Conservation (phyloP, 345 rosid species). For the Aquilaria yunnanensis region DNA sequence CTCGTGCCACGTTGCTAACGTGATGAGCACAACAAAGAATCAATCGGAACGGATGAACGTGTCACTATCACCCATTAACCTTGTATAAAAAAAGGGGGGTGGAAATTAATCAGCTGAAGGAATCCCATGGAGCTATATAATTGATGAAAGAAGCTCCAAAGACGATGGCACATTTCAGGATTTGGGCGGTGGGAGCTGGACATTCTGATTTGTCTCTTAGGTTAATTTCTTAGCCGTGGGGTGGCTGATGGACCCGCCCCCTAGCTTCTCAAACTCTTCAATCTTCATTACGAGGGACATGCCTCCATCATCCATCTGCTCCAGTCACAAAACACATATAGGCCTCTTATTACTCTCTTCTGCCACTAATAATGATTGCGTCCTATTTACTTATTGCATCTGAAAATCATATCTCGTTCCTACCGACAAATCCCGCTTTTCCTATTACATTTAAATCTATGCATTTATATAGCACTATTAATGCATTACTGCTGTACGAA, state of each 20-base stretch:
- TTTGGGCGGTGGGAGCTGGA: constrained; percentile 33
- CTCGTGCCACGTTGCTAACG: too few species aligned
- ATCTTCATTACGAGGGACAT: neutral
- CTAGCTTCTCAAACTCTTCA: constrained; percentile 2
- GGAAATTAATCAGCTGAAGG: neutral
- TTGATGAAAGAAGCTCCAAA: constrained; percentile 12
- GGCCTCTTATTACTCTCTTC: constrained; percentile 1
- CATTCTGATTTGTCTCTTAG: constrained; percentile 21
- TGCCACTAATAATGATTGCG: neutral
- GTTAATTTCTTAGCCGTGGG: constrained; percentile 11
- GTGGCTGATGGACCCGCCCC: constrained; percentile 16
- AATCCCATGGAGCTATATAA: neutral
- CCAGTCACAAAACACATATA: constrained; percentile 5
- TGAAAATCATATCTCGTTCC: too few species aligned
- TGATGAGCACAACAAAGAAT: neutral
- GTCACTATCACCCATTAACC: neutral
- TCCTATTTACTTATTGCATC: too few species aligned
- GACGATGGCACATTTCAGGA: constrained; percentile 12
- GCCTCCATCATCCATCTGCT: neutral
- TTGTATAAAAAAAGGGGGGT: neutral
- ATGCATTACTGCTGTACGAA: too few species aligned
- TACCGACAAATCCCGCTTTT: too few species aligned
- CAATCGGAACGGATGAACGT: neutral
- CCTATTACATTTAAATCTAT: too few species aligned
- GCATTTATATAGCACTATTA: too few species aligned